Evolutionary conservation across 2,329 filamentous ascomycete species (phyloP), one percentile per base, ranked within the genome.

Genomic region (Remersonia thermophila): DNA sequence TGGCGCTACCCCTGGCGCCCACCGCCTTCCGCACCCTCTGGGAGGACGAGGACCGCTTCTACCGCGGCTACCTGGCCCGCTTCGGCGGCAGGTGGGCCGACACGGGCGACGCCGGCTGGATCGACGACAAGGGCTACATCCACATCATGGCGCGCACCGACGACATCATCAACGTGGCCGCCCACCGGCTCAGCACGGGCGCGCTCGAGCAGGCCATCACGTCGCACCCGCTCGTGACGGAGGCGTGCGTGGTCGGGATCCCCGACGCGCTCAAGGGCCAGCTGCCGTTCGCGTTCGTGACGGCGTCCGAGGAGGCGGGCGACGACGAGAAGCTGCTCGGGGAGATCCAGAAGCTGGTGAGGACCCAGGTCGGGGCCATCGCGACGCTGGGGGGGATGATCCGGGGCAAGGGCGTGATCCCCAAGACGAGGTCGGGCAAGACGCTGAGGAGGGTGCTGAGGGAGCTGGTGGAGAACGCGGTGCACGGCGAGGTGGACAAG

Each of bases 131-230:
- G 28, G 73, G 73, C 4, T 77, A 77, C 48, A 67, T 78, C 28
- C 69, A 72, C 45, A 72, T 79, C 47, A 77, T 78, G 73, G 69
- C 69, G 28, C 61, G 74, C 28, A 57, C 59, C 12, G 52, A 95
- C 60, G 87, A 95, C 56, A 80, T 95, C 41, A 86, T 95, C 53
- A 95, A 95, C 53, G 87, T 94, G n/a, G 87, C 86, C 28, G 86
- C 87, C 4, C 87, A 95, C 61, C 74, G 87, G 11, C 78, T 95
- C 42, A 89, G 82, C 44, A 94, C 86, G 9, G 84, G 82, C 33
- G 73, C 80, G 25, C 91, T 95, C 55, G 87, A 95, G 60, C 85
- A 95, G 65, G 87, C 83, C 36, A 82, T 95, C 42, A 80, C 85
- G 10, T 78, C 78, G 1, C 85, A 94, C 53, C 77, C 82, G 0